These are phyloP conservation scores for Neoascochyta sp. DNA, from an alignment of 2,329 filamentous ascomycete genomes.

Conservation along the genomic window DNA sequence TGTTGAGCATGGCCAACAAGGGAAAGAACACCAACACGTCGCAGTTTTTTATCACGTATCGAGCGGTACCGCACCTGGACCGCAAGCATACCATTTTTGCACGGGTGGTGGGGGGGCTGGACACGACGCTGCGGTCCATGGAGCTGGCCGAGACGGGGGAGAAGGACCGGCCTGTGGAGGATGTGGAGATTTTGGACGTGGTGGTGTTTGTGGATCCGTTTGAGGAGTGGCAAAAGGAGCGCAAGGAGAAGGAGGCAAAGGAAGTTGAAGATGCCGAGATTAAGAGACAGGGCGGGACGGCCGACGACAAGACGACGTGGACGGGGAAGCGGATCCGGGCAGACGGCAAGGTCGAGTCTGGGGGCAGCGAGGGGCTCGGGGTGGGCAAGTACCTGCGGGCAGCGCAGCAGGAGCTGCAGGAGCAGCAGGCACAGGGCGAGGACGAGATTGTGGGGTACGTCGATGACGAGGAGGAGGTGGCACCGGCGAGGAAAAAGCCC, in stretches of 20 bases:
- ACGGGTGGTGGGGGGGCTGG: conserved; percentile 71
- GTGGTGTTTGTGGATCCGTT: conserved; percentile 92
- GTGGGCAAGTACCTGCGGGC: conserved; percentile 82
- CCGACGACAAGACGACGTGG: conserved; percentile 91
- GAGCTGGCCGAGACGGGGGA: conserved; percentile 73
- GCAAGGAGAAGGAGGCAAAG: conserved; percentile 51
- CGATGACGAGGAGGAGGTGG: conserved; percentile 60
- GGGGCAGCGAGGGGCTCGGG: conserved; percentile 51
- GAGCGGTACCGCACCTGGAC: conserved; percentile 78
- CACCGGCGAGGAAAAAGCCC: conserved; percentile 72
- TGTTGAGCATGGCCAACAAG: conserved; percentile 95
- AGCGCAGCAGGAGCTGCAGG: conserved; percentile 44
- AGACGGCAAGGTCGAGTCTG: conserved; percentile 57
- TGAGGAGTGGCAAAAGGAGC: conserved; percentile 79
- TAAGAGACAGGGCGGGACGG: conserved; percentile 64
- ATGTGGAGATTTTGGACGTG: conserved; percentile 77
- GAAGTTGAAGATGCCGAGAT: conserved; percentile 64
- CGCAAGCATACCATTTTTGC: conserved; percentile 97
- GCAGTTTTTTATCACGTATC: conserved; percentile 94
- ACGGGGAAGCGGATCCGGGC: conserved; percentile 83
- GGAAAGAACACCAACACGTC: conserved; percentile 95
- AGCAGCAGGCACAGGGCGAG: conserved; percentile 36
- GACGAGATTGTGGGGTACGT: conserved; percentile 61
- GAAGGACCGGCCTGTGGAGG: conserved; percentile 69
- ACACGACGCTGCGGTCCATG: conserved; percentile 68